Percentiles rank a stretch among this genome's conserved stretches.
These are phyloP conservation scores for Penicillium vulpinum DNA, from an alignment of 2,329 filamentous ascomycete genomes.

Conservation along the genomic window DNA sequence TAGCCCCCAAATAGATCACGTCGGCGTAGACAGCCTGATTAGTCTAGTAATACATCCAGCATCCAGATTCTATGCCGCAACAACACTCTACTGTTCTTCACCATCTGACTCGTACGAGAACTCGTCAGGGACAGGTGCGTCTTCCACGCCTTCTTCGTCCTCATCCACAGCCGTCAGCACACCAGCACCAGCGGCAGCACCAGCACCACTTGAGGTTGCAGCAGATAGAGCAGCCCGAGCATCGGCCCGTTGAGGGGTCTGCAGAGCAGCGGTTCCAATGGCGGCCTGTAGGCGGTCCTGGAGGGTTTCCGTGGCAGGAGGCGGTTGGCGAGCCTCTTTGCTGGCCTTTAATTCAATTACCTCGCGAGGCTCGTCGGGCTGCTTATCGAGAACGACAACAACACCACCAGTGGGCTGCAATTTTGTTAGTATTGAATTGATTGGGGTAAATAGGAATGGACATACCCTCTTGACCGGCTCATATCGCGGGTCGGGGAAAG, in stretches of 20 bases:
- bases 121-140: slow-evolving; percentile 49
- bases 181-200: slow-evolving; percentile 72
- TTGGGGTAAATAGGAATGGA: slow-evolving; percentile 14
- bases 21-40: slow-evolving; percentile 30
- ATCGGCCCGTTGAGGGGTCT: slow-evolving; percentile 35
- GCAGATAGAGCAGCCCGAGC: slow-evolving; percentile 24
- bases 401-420: slow-evolving; percentile 85
- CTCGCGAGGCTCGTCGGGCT: slow-evolving; percentile 73
- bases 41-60: slow-evolving; percentile 42
- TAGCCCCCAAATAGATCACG: slow-evolving; percentile 26
- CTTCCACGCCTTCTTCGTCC: slow-evolving; percentile 50
- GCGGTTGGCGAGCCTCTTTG: slow-evolving; percentile 57
- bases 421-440: slow-evolving; percentile 43
- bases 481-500: slow-evolving; percentile 85
- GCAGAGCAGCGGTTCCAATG: slow-evolving; percentile 34
- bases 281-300: slow-evolving; percentile 47
- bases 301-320: slow-evolving; percentile 43
- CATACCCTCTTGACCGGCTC: slow-evolving; percentile 87
- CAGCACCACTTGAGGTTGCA: slow-evolving; percentile 54
- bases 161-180: slow-evolving; percentile 88
- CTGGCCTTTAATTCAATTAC: slow-evolving; percentile 90
- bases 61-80: slow-evolving; percentile 18
- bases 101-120: slow-evolving; percentile 50
- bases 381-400: slow-evolving; percentile 82
- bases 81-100: slow-evolving; percentile 31